Conservation (phyloP, 169 alveolate species). For the Cryptosporidium andersoni region DNA sequence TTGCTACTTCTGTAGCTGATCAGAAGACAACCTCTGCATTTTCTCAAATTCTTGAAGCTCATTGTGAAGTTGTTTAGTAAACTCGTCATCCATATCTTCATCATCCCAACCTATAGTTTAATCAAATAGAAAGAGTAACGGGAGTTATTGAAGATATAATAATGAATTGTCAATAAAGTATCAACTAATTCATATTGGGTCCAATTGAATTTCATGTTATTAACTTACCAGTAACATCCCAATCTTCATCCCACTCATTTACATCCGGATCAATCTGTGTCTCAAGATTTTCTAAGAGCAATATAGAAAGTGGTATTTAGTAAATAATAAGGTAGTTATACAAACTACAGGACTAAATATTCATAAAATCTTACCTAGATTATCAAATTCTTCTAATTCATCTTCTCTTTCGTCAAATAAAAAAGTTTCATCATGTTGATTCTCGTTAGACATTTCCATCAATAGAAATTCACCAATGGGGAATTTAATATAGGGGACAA, state of each 20-base stretch:
- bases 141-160: no score
- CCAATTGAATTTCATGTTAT: neutral
- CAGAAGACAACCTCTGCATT: neutral
- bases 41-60: constrained; percentile 66
- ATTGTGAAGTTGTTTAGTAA: constrained; percentile 53
- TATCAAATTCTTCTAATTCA: constrained; percentile 63
- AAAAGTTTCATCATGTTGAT: constrained; percentile 8
- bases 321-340: neutral
- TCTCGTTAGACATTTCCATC: no score
- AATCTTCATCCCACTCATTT: constrained; percentile 66
- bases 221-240: constrained; percentile 67
- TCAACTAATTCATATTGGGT: neutral
- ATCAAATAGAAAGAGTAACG: no score
- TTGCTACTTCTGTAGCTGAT: neutral
- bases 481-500: no score
- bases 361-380: constrained; percentile 24
- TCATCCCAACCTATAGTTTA: constrained; percentile 64
- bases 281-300: neutral
- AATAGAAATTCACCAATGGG: no score
- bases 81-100: constrained; percentile 68
- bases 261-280: constrained; percentile 67
- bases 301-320: neutral
- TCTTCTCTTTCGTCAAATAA: constrained; percentile 63
- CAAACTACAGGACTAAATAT: neutral
- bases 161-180: neutral